phyloP scores from a whole-genome alignment of 2,329 filamentous ascomycete genomes.

The Hymenoscyphus linearis region DNA sequence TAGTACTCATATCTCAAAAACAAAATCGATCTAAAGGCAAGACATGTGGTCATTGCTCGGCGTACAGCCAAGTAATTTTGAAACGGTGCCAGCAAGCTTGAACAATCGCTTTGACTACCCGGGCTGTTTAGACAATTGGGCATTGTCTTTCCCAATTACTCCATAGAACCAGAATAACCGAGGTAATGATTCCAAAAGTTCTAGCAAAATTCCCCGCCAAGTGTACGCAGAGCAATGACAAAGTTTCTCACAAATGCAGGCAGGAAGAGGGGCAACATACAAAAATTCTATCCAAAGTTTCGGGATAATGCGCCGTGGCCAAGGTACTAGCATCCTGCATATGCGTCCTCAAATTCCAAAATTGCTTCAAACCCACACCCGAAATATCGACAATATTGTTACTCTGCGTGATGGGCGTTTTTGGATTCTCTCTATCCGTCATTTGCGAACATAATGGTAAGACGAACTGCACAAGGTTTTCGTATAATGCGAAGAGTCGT shows the following conservation, averaged over 20 bases:
- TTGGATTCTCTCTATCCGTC: constrained; percentile 61
- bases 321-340: constrained; percentile 89
- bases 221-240: neutral
- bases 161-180: too few relatives aligned
- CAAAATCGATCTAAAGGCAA: neutral
- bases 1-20: neutral
- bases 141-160: too few relatives aligned
- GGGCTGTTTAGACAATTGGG: too few relatives aligned
- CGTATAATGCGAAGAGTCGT: constrained; percentile 86
- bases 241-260: neutral
- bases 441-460: constrained; percentile 80
- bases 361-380: constrained; percentile 82
- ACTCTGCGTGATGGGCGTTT: constrained; percentile 84
- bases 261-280: constrained; percentile 26
- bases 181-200: too few relatives aligned
- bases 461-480: constrained; percentile 82
- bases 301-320: constrained; percentile 90
- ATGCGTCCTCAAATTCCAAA: constrained; percentile 89
- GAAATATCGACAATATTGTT: constrained; percentile 95
- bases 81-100: too few relatives aligned
- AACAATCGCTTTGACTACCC: too few relatives aligned
- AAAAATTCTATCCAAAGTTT: constrained; percentile 82
- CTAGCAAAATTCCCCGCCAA: too few relatives aligned
- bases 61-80: too few relatives aligned
- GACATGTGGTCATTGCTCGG: neutral